Evolutionary conservation across 768 basidiomycete genomes (phyloP).

Genomic region (Panus rudis): DNA sequence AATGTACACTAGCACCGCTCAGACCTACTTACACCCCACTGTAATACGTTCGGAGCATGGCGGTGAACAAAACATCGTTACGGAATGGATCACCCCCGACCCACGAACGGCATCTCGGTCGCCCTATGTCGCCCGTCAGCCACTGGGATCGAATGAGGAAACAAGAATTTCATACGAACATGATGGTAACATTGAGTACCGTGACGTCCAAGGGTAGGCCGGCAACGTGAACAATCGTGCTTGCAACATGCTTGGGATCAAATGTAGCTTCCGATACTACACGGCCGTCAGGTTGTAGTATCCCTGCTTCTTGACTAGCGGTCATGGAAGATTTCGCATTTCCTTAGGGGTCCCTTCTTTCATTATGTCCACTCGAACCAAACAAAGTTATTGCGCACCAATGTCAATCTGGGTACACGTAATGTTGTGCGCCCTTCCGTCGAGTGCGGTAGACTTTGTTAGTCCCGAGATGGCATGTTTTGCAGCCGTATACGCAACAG

Average conservation of each 20-base stretch:
- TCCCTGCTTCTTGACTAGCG: conserved; percentile 37
- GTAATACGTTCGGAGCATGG: too few relatives aligned
- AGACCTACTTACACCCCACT: too few relatives aligned
- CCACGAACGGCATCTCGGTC: conserved; percentile 38
- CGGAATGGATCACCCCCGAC: conserved; percentile 31
- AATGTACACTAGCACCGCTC: too few relatives aligned
- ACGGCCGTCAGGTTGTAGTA: conserved; percentile 64
- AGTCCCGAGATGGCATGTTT: conserved; percentile 79
- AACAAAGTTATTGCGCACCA: conserved; percentile 31
- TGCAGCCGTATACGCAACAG: conserved; percentile 61
- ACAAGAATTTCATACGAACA: conserved; percentile 38
- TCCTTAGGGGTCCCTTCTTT: conserved; percentile 30
- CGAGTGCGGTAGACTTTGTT: conserved; percentile 70
- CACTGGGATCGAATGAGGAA: background rate
- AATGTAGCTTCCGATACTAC: conserved; percentile 54
- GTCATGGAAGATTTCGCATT: conserved; percentile 68
- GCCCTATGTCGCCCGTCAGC: conserved; percentile 26
- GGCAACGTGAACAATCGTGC: conserved; percentile 66
- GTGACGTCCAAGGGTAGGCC: conserved; percentile 61
- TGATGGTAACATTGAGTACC: conserved; percentile 65
- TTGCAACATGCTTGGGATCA: conserved; percentile 65
- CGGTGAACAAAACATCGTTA: too few relatives aligned
- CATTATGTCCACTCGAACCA: background rate
- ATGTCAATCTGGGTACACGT: conserved; percentile 81
- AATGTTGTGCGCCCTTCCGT: conserved; percentile 68